These are phyloP conservation scores for Dictyostelium intermedium DNA, from an alignment of 78 protist genomes.

Conservation along the genomic window DNA sequence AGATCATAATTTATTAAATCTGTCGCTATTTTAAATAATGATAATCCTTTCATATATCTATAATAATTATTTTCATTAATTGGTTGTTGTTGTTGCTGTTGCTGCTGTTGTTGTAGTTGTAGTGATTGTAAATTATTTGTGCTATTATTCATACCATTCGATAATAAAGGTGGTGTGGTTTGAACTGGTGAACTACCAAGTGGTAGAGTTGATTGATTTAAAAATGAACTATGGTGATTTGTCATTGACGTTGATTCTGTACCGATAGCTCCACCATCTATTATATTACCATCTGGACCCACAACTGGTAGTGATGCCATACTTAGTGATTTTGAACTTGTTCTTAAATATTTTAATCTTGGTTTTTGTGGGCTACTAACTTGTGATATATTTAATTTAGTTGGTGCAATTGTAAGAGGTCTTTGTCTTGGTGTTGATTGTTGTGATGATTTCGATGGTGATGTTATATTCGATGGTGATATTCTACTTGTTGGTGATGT, in stretches of 20 bases:
- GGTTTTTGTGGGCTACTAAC: background rate
- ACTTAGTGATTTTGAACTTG: slow-evolving; percentile 55
- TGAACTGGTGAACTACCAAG: background rate
- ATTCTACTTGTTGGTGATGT: background rate
- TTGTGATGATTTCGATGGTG: background rate
- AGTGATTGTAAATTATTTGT: background rate
- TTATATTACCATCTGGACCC: background rate
- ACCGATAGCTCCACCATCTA: background rate
- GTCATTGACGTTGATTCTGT: background rate
- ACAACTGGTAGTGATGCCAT: slow-evolving; percentile 47
- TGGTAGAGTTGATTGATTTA: background rate
- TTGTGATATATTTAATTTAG: background rate
- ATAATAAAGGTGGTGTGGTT: background rate
- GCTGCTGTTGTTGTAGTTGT: background rate
- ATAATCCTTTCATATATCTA: slow-evolving; percentile 27
- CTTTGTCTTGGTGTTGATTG: background rate
- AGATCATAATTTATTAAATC: slow-evolving; percentile 44
- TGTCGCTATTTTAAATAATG: slow-evolving; percentile 46
- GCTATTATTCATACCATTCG: background rate
- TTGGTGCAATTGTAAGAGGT: background rate
- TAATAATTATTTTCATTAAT: background rate
- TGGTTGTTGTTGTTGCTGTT: background rate
- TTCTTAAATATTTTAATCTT: slow-evolving; percentile 57
- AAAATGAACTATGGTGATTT: background rate
- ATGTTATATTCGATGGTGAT: background rate